Evolutionary conservation across 345 rosid species (phyloP), one percentile per base, ranked within the genome.

Genomic region (Pugionium cornutum): DNA sequence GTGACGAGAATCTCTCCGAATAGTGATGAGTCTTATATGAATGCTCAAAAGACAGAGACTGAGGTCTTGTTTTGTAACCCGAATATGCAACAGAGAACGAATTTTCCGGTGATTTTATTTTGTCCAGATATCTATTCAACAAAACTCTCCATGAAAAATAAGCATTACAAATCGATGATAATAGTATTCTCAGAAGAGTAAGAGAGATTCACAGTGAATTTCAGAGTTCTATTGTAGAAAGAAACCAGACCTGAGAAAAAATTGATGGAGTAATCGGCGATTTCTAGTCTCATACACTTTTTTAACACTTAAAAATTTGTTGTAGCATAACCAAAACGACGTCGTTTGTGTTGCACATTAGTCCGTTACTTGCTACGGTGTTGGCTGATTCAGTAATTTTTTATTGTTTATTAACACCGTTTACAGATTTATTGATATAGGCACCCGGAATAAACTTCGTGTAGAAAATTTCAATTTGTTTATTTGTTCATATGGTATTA

Each of bases 241-340:
- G 87, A 80, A n/a, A 94, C 95, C 26, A 94, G 87, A 68, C 97
- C 97, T 5, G 96, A 78, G 81, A 90, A 94, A 52, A 90, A 92
- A 83, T 79, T 88, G 41, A 90, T 86, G 36, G 99, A 96, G 72
- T 94, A 94, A 18, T 90, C 87, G 0, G 99, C 97, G 73, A 88
- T 77, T 68, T 90, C 92, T 87, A 28, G 89, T 8, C 56, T 94
- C 99, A 32, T 83, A 94, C 78, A 18, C 18, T 18, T 18, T 18
- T 18, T 18, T 18, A 18, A 18, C 18, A 18, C 18, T 18, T 18
- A 18, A 18, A 18, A 18, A 18, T 18, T 18, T 18, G 18, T 18
- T 18, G 18, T 18, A 18, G 18, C 0, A 18, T 0, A 18, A 18
- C 18, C 18, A 18, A 18, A 18, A 18, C 18, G 18, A 18, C 18